Base-by-base conservation (phyloP, 352 stramenopile species). In the Phytophthora fragariaefolia region DNA sequence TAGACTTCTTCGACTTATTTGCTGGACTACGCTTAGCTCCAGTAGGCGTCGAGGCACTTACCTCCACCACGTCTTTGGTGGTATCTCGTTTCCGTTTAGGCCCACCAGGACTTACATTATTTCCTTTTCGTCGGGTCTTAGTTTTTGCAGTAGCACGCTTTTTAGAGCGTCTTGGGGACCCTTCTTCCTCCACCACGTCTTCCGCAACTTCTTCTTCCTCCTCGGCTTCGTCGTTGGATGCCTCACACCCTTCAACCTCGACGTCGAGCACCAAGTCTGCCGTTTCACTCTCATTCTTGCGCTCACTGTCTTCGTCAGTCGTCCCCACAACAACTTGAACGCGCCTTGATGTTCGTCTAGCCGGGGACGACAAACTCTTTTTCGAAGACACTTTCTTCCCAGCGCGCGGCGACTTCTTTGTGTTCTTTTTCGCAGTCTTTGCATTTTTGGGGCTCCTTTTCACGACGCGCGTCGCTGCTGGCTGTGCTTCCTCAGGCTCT, bases 231-330 rank as follows among this genome's bases (percentile, higher is more conserved):
- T 69, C 69, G 48, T 61, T 40, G 7, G 58, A 68, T 26, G 55
- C 36, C 24, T 66, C 51, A 18, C 47, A 48, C n/a, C 63, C 71
- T 61, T 59, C 63, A 18, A 89, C 70, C 27, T 89, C 77, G 61
- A 91, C 71, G 13, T 91, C 73, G 18, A 89, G 67, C 36, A 88
- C 80, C 58, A 91, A 58, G 36, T 89, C 82, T n/a, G 82, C 74
- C 27, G 71, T 79, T 30, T 77, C 52, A 8, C 56, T 76, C 7
- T 66, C 62, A 12, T 73, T 74, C 51, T 77, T 76, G 27, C 71
- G 74, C 45, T 89, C 76, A 24, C 69, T 82, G 18, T 76, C 78
- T 55, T 89, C 80, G 42, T 89, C 82, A 0, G 71, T 77, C 13
- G 77, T 83, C 12, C 71, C 74, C 17, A 91, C 78, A 6, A 32